Evolutionary conservation across 306 rosid species (phyloP), one percentile per base, ranked within the genome.

Genomic region (Adenanthera pavonina): DNA sequence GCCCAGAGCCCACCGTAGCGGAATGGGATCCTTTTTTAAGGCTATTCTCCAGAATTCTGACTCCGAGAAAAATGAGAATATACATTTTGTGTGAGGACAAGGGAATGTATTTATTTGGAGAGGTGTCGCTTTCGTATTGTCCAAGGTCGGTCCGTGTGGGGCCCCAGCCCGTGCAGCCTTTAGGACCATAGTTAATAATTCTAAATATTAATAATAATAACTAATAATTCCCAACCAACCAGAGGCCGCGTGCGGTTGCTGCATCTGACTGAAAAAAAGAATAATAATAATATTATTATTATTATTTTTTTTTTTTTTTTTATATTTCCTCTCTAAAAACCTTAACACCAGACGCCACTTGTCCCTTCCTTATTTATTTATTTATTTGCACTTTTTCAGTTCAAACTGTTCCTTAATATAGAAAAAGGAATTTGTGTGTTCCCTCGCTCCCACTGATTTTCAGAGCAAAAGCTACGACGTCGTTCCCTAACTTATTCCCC

Each of bases 171-270:
- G 38, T 62, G 84, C 69, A 59, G 65, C 61, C 88, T 48, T 65
- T 60, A 52, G 30, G 74, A 60, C 72, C 54, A 61, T 7, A 52
- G 70, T 62, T 78, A 47, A 47, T 25, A 44, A 76, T 46, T 38
- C 4, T 34, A 46, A 59, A n/a, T n/a, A n/a, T n/a, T n/a, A n/a
- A n/a, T n/a, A n/a, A n/a, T n/a, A n/a, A n/a, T n/a, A n/a, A n/a
- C n/a, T n/a, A n/a, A 76, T 30, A 6, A 40, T 57, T 62, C n/a
- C 56, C 92, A 87, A 85, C 92, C 94, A 89, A 92, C 90, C 92
- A 90, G 86, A 87, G 85, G 13, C 74, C 92, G 97, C 97, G 92
- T 89, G 97, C 89, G 40, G 49, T 61, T 87, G 89, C 88, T 72
- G 90, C 89, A 83, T 20, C 34, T 56, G 30, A 80, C 75, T 60